These are phyloP conservation scores for Alternaria solani DNA, from an alignment of 2,329 filamentous ascomycete species.

Conservation along the genomic window DNA sequence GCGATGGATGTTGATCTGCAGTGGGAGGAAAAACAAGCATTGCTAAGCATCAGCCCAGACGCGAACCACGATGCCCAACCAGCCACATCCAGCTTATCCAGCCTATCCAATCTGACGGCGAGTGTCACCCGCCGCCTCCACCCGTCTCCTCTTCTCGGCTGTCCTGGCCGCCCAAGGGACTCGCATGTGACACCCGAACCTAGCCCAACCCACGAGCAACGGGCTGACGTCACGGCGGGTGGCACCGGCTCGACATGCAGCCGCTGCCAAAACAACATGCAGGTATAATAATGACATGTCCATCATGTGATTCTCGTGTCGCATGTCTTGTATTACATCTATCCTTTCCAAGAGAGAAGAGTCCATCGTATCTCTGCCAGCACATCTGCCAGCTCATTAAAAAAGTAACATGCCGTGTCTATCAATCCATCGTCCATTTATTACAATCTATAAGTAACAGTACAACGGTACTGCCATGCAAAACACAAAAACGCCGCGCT, in stretches of 20 bases:
- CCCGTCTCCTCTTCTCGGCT: conserved; percentile 6
- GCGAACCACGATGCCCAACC: neutral
- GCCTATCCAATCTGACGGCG: conserved; percentile 6
- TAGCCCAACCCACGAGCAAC: neutral
- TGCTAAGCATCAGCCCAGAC: conserved; percentile 24
- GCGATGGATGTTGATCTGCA: conserved; percentile 13
- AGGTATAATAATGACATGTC: neutral
- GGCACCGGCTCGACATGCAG: conserved; percentile 1
- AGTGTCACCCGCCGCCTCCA: neutral
- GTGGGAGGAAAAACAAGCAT: conserved; percentile 26
- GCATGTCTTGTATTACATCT: neutral
- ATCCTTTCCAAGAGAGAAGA: conserved; percentile 15
- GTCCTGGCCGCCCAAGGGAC: neutral
- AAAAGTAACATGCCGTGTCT: neutral
- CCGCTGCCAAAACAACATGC: neutral
- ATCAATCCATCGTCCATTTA: neutral
- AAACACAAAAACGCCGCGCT: conserved; percentile 14
- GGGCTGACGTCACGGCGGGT: conserved; percentile 12
- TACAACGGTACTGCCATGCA: conserved; percentile 1
- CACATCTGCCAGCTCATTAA: neutral
- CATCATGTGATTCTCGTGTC: neutral
- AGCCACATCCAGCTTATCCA: neutral
- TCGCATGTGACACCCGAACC: conserved; percentile 9
- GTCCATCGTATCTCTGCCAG: neutral
- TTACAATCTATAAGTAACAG: conserved; percentile 8